These are phyloP conservation scores for Boletus patriciae DNA, from an alignment of 768 basidiomycete genomes.

Conservation along the genomic window DNA sequence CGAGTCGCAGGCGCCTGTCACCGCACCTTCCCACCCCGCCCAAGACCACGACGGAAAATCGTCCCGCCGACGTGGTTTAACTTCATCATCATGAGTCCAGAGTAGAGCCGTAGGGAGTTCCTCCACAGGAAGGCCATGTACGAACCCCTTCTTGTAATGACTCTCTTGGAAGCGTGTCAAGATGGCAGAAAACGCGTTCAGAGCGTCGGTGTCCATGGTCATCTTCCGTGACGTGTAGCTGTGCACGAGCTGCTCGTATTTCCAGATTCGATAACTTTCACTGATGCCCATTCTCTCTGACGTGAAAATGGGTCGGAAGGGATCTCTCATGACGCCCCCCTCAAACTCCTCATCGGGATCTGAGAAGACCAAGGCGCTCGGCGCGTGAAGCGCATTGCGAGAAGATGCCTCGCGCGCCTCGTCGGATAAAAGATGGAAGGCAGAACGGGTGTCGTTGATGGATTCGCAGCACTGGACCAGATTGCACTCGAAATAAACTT, in stretches of 20 bases:
- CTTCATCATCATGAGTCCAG: background rate
- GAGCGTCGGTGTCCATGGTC: background rate
- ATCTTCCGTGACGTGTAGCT: background rate
- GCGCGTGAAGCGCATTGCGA: background rate
- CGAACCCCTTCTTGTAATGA: background rate
- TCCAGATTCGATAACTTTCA: background rate
- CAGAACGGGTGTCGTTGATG: background rate
- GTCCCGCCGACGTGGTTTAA: background rate
- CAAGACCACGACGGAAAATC: constrained; percentile 6
- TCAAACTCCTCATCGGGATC: background rate
- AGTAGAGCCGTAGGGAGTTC: background rate
- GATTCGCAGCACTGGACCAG: background rate
- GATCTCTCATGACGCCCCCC: background rate
- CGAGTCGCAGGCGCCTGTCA: background rate
- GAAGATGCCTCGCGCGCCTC: background rate
- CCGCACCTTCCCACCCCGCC: constrained; percentile 1
- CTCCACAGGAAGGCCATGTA: constrained; percentile 1
- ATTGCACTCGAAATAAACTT: background rate
- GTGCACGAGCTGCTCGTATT: background rate
- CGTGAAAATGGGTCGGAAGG: background rate
- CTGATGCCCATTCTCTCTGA: background rate
- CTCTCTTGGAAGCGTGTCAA: background rate
- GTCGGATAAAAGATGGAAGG: constrained; percentile 2
- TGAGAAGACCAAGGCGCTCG: background rate
- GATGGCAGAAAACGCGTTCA: background rate